Percentiles rank a stretch among this genome's conserved stretches.
Conservation (phyloP, 2,329 filamentous ascomycete genomes). For the Sporothrix pseudoabietina region DNA sequence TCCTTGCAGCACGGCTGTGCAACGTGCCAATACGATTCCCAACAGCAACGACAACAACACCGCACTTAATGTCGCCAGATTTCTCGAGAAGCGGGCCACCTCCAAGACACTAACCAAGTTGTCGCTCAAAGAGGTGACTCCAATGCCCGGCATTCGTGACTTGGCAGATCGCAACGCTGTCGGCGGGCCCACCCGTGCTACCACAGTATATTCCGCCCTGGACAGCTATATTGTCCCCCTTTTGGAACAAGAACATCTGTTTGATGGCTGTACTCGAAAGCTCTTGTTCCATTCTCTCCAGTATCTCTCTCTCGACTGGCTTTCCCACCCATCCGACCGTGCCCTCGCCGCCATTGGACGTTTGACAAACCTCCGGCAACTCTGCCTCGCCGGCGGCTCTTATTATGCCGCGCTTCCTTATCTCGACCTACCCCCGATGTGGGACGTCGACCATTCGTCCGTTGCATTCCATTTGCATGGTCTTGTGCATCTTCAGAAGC, state of each 20-base stretch:
- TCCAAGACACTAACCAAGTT: neutral
- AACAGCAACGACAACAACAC: too few species aligned
- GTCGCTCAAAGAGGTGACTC: too few species aligned
- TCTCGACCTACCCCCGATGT: neutral
- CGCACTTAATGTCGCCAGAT: too few species aligned
- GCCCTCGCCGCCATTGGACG: neutral
- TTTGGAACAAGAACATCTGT: too few species aligned
- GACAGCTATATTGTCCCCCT: neutral
- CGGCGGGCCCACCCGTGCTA: too few species aligned
- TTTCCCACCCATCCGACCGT: neutral
- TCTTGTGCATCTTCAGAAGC: neutral
- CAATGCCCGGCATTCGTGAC: too few species aligned
- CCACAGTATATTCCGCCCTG: neutral
- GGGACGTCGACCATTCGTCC: neutral
- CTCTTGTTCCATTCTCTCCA: neutral
- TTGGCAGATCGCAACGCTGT: too few species aligned
- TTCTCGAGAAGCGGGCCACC: neutral
- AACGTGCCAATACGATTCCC: too few species aligned
- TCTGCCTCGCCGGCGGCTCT: neutral
- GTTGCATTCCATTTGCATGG: neutral
- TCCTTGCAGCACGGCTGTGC: neutral
- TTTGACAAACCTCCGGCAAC: neutral
- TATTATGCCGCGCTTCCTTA: too few species aligned
- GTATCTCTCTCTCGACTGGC: neutral
- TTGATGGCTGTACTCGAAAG: neutral